Conservation (phyloP, 2,329 filamentous ascomycete species). For the Clonostachys chloroleuca region DNA sequence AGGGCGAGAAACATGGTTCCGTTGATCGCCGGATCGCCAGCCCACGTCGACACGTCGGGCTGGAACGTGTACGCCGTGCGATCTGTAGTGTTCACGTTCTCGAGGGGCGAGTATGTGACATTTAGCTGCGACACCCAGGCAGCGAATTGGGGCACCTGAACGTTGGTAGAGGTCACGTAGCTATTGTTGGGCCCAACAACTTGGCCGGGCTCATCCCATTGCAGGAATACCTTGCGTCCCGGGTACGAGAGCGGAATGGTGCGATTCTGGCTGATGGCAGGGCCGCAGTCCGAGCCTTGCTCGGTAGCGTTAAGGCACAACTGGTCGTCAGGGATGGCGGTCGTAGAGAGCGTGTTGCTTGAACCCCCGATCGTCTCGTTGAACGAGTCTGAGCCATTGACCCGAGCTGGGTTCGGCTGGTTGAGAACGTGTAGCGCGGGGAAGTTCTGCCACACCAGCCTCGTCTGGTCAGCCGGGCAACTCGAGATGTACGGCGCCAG, state of each 20-base stretch:
- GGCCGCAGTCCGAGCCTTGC: conserved; percentile 51
- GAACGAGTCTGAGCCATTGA: conserved; percentile 55
- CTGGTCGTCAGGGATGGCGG: conserved; percentile 34
- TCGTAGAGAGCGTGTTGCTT: conserved; percentile 48
- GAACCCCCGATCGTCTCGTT: conserved; percentile 62
- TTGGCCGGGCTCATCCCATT: conserved; percentile 68
- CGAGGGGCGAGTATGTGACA: conserved; percentile 63
- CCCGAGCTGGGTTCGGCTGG: conserved; percentile 69
- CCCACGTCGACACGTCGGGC: conserved; percentile 64
- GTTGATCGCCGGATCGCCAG: conserved; percentile 66
- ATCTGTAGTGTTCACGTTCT: conserved; percentile 33
- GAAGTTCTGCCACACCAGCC: conserved; percentile 82
- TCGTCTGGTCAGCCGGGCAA: conserved; percentile 69
- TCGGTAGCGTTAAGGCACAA: conserved; percentile 54
- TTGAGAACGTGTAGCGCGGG: conserved; percentile 68
- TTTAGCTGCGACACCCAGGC: conserved; percentile 77
- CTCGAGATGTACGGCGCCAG: conserved; percentile 76
- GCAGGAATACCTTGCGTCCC: conserved; percentile 65
- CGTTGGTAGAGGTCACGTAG: conserved; percentile 64
- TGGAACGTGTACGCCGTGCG: conserved; percentile 63
- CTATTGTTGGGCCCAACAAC: conserved; percentile 76
- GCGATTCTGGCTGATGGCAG: conserved; percentile 65
- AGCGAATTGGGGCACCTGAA: conserved; percentile 59
- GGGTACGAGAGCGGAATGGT: conserved; percentile 69
- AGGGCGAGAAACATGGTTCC: conserved; percentile 76